A percentile compares a stretch with the other conserved stretches of the same genome.
Conservation (phyloP, 1,284 basidiomycete genomes). For the Taiwanofungus camphoratus region DNA sequence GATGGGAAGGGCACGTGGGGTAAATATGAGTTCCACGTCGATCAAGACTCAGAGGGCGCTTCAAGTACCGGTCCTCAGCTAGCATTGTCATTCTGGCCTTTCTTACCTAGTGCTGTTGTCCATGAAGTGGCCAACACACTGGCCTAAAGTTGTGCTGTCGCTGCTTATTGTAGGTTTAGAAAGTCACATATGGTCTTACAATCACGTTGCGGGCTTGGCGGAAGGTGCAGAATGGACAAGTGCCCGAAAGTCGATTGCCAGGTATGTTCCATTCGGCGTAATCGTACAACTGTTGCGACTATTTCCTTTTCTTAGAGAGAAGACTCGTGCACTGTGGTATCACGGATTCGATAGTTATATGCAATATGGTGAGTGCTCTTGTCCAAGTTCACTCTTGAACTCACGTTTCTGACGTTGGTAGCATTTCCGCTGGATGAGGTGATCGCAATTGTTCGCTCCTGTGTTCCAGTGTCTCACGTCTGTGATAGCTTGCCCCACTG, state of each 20-base stretch:
- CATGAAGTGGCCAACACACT: conserved; percentile 64
- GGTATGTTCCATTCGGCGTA: conserved; percentile 36
- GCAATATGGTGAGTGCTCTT: conserved; percentile 51
- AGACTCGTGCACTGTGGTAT: conserved; percentile 72
- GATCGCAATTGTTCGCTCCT: conserved; percentile 12
- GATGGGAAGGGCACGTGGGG: too few species aligned
- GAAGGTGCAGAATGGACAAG: conserved; percentile 46
- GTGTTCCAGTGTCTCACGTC: background rate
- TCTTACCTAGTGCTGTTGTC: conserved; percentile 12
- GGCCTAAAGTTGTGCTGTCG: conserved; percentile 50
- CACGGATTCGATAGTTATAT: conserved; percentile 82
- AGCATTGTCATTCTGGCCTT: too few species aligned
- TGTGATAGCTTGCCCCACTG: conserved; percentile 71
- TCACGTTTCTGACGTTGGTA: conserved; percentile 23
- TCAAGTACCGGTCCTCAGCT: background rate
- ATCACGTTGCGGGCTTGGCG: conserved; percentile 28
- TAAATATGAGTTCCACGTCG: conserved; percentile 1
- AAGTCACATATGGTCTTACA: conserved; percentile 33
- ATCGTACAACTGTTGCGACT: background rate
- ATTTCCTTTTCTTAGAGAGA: conserved; percentile 40
- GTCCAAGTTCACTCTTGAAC: background rate
- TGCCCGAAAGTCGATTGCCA: conserved; percentile 53
- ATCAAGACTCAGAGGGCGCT: background rate
- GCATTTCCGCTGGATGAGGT: conserved; percentile 84
- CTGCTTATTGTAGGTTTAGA: conserved; percentile 43